Conservation (phyloP, 2,329 filamentous ascomycete genomes). For the Pseudogymnoascus sp. region DNA sequence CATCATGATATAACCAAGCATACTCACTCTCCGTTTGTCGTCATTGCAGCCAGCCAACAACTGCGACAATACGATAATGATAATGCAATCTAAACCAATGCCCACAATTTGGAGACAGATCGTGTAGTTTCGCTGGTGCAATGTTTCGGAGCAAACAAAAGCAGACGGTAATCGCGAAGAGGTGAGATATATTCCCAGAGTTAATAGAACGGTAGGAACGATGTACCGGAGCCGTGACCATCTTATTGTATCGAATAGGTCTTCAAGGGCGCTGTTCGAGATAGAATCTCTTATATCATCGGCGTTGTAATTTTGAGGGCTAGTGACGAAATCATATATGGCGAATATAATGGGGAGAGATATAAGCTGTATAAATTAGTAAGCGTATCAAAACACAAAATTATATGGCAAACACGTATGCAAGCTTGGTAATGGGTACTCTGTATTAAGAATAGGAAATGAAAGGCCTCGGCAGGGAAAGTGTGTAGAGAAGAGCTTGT, state of each 20-base stretch:
- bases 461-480: neutral
- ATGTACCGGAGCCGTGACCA: constrained; percentile 11
- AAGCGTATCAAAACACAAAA: neutral
- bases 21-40: constrained; percentile 4
- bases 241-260: constrained; percentile 8
- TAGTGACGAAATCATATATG: constrained; percentile 8
- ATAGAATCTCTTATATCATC: constrained; percentile 11
- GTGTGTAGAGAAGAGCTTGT: neutral
- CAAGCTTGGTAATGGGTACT: neutral
- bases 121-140: neutral
- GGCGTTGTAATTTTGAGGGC: neutral
- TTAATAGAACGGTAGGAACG: constrained; percentile 7
- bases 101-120: constrained; percentile 7
- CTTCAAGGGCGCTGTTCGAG: constrained; percentile 10
- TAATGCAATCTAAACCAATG: constrained; percentile 4
- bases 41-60: constrained; percentile 7
- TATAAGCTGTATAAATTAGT: neutral
- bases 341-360: constrained; percentile 9
- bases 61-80: constrained; percentile 1
- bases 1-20: neutral
- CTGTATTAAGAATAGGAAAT: neutral
- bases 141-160: constrained; percentile 2
- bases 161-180: constrained; percentile 1
- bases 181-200: neutral
- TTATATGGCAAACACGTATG: neutral